Evolutionary conservation across 2,329 filamentous ascomycete species (phyloP).

Genomic region (Pseudogymnoascus sp.): DNA sequence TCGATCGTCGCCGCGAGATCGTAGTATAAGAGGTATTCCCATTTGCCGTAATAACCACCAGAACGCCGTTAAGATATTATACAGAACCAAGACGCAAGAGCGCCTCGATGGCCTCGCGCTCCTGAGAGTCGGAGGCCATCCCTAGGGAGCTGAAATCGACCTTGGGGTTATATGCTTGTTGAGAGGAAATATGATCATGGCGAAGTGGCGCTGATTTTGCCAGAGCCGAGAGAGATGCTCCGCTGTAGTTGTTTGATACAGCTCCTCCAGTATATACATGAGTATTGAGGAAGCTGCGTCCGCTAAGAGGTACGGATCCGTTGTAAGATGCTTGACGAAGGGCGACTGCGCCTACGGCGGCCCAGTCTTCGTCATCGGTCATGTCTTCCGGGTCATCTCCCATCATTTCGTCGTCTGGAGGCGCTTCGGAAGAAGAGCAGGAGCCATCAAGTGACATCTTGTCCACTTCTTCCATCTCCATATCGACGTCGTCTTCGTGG

Average conservation of each 20-base stretch:
- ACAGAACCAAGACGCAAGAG: constrained; percentile 73
- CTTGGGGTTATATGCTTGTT: constrained; percentile 37
- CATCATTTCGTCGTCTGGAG: constrained; percentile 53
- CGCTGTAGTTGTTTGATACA: constrained; percentile 18
- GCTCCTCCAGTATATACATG: constrained; percentile 38
- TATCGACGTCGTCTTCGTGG: constrained; percentile 55
- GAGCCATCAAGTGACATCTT: constrained; percentile 84
- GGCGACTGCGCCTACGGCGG: constrained; percentile 75
- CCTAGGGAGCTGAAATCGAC: constrained; percentile 39
- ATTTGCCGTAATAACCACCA: constrained; percentile 4
- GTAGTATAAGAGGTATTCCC: constrained; percentile 5
- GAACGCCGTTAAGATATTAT: constrained; percentile 34
- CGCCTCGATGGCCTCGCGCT: constrained; percentile 74
- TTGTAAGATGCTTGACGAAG: constrained; percentile 61
- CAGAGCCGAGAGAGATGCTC: constrained; percentile 22
- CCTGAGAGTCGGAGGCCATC: constrained; percentile 52
- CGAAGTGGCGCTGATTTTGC: constrained; percentile 26
- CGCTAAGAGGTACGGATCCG: constrained; percentile 42
- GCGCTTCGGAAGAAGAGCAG: constrained; percentile 69
- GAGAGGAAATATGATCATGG: constrained; percentile 26
- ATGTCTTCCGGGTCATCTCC: constrained; percentile 74
- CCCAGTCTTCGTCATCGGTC: constrained; percentile 96
- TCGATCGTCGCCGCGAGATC: constrained; percentile 9
- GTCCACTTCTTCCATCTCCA: constrained; percentile 80
- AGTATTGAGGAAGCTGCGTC: constrained; percentile 37